Base-by-base conservation (phyloP, 768 basidiomycete genomes). In the Russula vinacea region DNA sequence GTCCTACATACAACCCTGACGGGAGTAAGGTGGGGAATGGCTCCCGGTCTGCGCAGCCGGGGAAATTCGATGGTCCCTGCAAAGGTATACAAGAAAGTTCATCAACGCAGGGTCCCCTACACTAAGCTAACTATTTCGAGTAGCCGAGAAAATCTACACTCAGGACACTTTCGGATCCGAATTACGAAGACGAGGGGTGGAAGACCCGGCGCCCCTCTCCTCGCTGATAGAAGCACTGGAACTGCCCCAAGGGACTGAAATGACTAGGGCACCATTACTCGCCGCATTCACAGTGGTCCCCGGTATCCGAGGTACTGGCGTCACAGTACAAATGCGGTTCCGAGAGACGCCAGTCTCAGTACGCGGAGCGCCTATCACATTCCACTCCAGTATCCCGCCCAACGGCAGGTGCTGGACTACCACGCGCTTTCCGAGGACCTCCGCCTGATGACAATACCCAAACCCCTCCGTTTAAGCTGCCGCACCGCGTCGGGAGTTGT, bases 381-480 rank as follows among this genome's bases (percentile, higher is more conserved):
- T 79, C 91, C 91, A 92, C 70, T 85, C 83, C 60, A 95, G 76
- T 29, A 93, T 70, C 0, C 92, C 90, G 22, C 94, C 94, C 26
- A 97, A 80, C 9, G 90, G 89, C 55, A 98, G 78, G 72, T 97
- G 94, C 73, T 98, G 95, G 4, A 98, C 92, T 5, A 98, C 96
- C n/a, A 98, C 95, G 17, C 91, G 83, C 75, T 98, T 98, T 17
- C 88, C 86, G 47, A 98, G 78, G 14, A 98, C 94, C 75, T 99
- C 96, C 8, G 87, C 94, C 84, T 92, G 65, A 16, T 54, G 29
- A 45, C n/a, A 60, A 37, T 32, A 32, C 32, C 52, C 47, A 35
- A 58, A 33, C 35, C n/a, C 29, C 19, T 24, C 50, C 29, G 44
- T 37, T 56, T 35, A 24, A 33, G 33, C 59, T 35, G 19, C 14